Percentiles rank a stretch among this genome's conserved stretches.
Conservation (phyloP, 805 yeast genomes). For the Saccharomycopsis sp. region DNA sequence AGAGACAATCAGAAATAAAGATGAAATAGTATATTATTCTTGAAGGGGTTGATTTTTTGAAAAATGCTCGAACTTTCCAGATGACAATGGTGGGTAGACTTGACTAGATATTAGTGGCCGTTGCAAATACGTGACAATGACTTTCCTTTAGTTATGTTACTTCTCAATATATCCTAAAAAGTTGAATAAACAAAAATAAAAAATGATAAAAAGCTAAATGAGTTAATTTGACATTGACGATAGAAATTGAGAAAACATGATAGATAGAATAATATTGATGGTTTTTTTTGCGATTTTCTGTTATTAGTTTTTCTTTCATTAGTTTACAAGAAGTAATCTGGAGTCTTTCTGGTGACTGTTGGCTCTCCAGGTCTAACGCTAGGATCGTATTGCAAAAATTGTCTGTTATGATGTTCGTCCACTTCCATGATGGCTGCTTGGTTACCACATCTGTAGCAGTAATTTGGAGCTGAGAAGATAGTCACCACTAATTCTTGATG, state of each 20-base stretch:
- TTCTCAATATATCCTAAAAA: not conserved
- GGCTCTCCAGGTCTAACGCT: conserved; percentile 97
- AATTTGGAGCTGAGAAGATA: conserved; percentile 91
- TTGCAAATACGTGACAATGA: too few relatives aligned
- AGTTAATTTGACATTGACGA: not conserved
- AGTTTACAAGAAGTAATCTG: conserved; percentile 81
- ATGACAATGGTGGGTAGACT: too few relatives aligned
- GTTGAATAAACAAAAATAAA: not conserved
- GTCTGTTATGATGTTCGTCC: conserved; percentile 87
- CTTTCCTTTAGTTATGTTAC: not conserved
- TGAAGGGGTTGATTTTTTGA: too few relatives aligned
- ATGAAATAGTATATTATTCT: too few relatives aligned
- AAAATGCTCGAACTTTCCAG: too few relatives aligned
- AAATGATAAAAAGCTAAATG: not conserved
- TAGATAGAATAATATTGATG: not conserved
- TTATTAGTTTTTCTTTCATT: not conserved
- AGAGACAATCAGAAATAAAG: too few relatives aligned
- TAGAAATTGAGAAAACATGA: not conserved
- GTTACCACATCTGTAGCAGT: conserved; percentile 96
- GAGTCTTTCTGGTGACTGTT: conserved; percentile 92
- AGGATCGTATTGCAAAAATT: conserved; percentile 92
- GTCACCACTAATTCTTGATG: conserved; percentile 94
- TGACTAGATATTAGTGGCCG: too few relatives aligned
- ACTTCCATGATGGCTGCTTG: conserved; percentile 98
- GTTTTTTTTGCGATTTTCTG: not conserved